These are phyloP conservation scores for Sporisorium reilianum DNA, from an alignment of 1,284 basidiomycete species.

Conservation along the genomic window DNA sequence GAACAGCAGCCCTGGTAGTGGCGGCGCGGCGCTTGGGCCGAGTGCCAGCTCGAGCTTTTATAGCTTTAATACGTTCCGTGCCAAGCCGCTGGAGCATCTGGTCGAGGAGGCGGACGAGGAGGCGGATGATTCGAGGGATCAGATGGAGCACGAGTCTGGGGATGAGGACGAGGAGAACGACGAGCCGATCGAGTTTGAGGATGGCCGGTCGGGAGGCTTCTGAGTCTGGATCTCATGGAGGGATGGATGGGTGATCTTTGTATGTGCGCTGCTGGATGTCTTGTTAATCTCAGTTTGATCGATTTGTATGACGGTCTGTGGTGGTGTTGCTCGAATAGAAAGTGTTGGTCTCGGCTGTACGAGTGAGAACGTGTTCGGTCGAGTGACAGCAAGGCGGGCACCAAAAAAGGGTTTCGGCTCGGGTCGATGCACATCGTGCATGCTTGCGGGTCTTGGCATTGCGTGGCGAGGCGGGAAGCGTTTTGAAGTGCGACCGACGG, in stretches of 20 bases:
- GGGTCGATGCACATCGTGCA: constrained; percentile 4
- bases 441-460: constrained; percentile 14
- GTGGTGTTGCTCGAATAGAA: background rate
- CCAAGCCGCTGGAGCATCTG: constrained; percentile 40
- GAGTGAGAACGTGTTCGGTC: background rate
- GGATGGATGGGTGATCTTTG: too few relatives aligned
- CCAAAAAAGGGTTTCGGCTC: background rate
- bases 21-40: background rate
- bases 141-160: constrained; percentile 9
- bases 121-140: constrained; percentile 22
- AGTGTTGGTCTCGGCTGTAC: constrained; percentile 10
- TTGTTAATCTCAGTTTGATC: constrained; percentile 6
- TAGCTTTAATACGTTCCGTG: constrained; percentile 46
- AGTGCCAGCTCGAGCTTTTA: constrained; percentile 37
- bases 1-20: constrained; percentile 3
- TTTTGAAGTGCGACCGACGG: background rate
- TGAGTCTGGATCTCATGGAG: constrained; percentile 2
- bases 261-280: background rate
- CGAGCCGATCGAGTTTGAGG: constrained; percentile 46
- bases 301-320: background rate
- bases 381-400: background rate
- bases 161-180: constrained; percentile 37
- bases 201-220: constrained; percentile 15
- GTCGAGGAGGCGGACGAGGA: constrained; percentile 46
- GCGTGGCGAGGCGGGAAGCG: background rate